Evolutionary conservation across 2,329 filamentous ascomycete species (phyloP).

Genomic region (Pseudocercospora macadamiae): DNA sequence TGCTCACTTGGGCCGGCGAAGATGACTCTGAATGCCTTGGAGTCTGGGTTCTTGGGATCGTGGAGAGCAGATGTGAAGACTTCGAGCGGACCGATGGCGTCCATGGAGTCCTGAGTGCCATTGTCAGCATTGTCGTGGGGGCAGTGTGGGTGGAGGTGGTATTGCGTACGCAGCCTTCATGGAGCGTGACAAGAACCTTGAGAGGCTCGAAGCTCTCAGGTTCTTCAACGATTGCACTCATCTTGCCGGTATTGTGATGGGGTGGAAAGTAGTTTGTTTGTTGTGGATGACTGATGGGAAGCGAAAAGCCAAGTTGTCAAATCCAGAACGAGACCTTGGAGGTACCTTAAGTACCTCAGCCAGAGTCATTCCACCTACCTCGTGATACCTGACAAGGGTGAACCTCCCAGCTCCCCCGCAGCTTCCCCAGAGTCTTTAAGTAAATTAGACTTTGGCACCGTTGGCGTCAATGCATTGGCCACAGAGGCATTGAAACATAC

Average conservation of each 20-base stretch:
- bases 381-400: too few relatives aligned
- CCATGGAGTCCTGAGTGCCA: conserved; percentile 22
- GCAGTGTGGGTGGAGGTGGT: conserved; percentile 13
- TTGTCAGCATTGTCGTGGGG: background rate
- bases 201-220: conserved; percentile 49
- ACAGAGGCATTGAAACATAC: too few relatives aligned
- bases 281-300: conserved; percentile 9
- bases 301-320: background rate
- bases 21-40: conserved; percentile 58
- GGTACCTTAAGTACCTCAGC: conserved; percentile 1
- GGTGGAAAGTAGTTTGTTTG: background rate
- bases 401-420: too few relatives aligned
- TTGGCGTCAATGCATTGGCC: too few relatives aligned
- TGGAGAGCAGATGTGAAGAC: conserved; percentile 59
- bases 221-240: conserved; percentile 53
- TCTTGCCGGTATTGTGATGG: conserved; percentile 39
- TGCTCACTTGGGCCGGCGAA: conserved; percentile 51
- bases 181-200: conserved; percentile 61
- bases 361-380: too few relatives aligned
- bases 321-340: background rate
- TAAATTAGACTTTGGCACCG: too few relatives aligned
- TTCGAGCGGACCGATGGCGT: conserved; percentile 62
- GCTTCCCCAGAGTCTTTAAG: background rate
- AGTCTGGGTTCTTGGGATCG: conserved; percentile 56
- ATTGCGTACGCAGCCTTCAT: conserved; percentile 1